These are phyloP conservation scores for Trichoderma atrobrunneum DNA, from an alignment of 2,329 filamentous ascomycete genomes.

Conservation along the genomic window DNA sequence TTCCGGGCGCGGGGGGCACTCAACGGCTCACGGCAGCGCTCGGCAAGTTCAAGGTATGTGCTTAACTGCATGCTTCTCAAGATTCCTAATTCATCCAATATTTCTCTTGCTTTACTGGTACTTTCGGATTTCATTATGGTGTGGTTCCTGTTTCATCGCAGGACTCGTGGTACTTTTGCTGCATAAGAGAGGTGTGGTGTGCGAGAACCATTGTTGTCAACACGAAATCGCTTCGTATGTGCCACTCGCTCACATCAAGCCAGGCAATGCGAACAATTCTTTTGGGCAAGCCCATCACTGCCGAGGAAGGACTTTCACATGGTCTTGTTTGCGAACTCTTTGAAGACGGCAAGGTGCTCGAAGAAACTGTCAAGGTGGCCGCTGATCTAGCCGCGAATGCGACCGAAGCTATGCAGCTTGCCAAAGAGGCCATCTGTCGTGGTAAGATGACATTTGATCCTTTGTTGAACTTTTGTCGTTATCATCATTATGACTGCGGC, in stretches of 20 bases:
- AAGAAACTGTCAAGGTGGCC: conserved; percentile 28
- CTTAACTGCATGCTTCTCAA: neutral
- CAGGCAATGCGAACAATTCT: conserved; percentile 34
- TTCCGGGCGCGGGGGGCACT: conserved; percentile 42
- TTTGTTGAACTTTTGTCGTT: neutral
- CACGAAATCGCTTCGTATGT: neutral
- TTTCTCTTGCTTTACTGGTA: neutral
- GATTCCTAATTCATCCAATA: neutral
- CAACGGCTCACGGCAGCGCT: conserved; percentile 40
- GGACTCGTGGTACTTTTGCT: conserved; percentile 6
- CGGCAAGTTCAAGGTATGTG: conserved; percentile 40
- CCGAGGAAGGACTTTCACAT: conserved; percentile 27
- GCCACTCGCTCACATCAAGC: neutral
- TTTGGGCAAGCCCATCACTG: conserved; percentile 28
- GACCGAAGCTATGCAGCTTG: conserved; percentile 27
- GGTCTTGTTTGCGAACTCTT: conserved; percentile 29
- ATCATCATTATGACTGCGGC: neutral
- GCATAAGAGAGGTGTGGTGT: neutral
- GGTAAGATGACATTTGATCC: conserved; percentile 23
- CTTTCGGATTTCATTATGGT: neutral
- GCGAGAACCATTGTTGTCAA: neutral
- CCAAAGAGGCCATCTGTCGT: conserved; percentile 32
- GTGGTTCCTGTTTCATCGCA: conserved; percentile 6
- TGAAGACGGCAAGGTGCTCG: conserved; percentile 28
- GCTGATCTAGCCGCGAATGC: conserved; percentile 26